Evolutionary conservation across 108 stramenopile genomes (phyloP).

Genomic region (Bacterosira constricta): DNA sequence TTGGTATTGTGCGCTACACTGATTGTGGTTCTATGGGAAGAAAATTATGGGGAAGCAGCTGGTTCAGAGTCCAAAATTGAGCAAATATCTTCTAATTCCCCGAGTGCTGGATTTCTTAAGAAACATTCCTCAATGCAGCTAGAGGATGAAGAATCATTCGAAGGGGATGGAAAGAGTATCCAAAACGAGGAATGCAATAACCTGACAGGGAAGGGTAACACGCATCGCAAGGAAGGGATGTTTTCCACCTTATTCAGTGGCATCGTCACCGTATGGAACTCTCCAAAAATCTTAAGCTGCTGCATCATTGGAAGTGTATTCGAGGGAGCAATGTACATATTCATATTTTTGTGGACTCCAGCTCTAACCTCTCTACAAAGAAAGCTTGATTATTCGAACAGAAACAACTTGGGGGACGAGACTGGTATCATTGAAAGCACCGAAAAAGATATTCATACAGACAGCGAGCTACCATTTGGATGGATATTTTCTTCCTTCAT

Average conservation of each 20-base stretch:
- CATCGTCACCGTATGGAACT: conserved; percentile 55
- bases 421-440: not conserved
- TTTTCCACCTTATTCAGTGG: conserved; percentile 53
- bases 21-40: conserved; percentile 80
- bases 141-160: conserved; percentile 2
- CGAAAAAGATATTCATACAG: conserved; percentile 27
- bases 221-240: not conserved
- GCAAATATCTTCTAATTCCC: not conserved
- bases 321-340: conserved; percentile 91
- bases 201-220: not conserved
- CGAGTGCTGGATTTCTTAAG: conserved; percentile 7
- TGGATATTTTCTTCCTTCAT: conserved; percentile 93
- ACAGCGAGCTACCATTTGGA: conserved; percentile 81
- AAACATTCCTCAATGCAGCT: conserved; percentile 21
- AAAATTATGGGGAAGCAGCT: conserved; percentile 88
- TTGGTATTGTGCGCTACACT: conserved; percentile 70
- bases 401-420: not conserved
- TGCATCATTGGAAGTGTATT: conserved; percentile 88
- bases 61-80: not conserved
- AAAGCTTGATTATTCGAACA: conserved; percentile 1
- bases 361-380: conserved; percentile 58
- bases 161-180: not conserved
- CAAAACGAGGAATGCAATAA: not conserved
- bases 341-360: conserved; percentile 98
- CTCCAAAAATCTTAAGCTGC: conserved; percentile 72